Conservation (phyloP, 768 basidiomycete species). For the Amanita molliuscula region DNA sequence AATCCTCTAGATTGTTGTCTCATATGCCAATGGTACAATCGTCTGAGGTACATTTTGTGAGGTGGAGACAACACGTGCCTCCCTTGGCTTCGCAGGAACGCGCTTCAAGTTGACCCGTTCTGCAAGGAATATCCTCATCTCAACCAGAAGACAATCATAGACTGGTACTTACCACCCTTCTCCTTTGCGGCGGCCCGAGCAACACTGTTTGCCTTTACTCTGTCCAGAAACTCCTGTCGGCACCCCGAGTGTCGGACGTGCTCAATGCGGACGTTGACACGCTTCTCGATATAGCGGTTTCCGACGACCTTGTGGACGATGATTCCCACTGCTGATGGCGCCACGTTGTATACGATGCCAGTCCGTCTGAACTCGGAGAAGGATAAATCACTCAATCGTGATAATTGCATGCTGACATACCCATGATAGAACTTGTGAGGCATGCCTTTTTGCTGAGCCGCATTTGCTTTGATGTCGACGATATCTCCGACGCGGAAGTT, state of each 20-base stretch:
- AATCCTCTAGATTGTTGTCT: constrained; percentile 81
- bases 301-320: constrained; percentile 98
- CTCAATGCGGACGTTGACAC: constrained; percentile 96
- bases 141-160: background rate
- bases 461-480: constrained; percentile 99
- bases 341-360: constrained; percentile 98
- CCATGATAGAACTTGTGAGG: constrained; percentile 99
- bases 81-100: constrained; percentile 73
- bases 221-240: constrained; percentile 93
- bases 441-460: constrained; percentile 99
- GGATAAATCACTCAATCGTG: background rate
- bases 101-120: constrained; percentile 83
- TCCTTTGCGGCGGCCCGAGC: constrained; percentile 80
- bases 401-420: constrained; percentile 35
- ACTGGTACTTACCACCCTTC: constrained; percentile 67
- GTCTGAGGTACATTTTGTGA: constrained; percentile 81
- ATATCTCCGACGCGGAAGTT: constrained; percentile 96
- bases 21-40: constrained; percentile 87
- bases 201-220: constrained; percentile 86
- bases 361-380: constrained; percentile 56
- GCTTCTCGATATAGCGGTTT: constrained; percentile 98
- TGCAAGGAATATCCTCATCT: constrained; percentile 17
- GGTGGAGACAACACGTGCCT: constrained; percentile 63
- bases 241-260: constrained; percentile 96
- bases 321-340: constrained; percentile 88